phyloP scores from a whole-genome alignment of 2,329 filamentous ascomycete species.

The Rhynchosporium agropyri region DNA sequence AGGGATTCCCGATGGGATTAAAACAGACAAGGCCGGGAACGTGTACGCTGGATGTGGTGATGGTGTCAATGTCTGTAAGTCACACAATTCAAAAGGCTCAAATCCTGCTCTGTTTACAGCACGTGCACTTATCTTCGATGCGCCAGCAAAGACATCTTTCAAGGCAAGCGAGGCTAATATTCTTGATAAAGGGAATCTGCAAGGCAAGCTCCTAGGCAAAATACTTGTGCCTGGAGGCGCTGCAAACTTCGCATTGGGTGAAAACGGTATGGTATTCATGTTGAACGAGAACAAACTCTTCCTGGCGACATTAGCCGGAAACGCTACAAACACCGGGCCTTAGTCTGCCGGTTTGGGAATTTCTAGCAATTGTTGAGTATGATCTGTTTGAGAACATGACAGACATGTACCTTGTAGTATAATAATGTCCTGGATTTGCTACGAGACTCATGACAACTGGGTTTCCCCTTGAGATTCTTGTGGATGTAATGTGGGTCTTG shows the following conservation, averaged over 20 bases:
- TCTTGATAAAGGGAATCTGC: conserved; percentile 44
- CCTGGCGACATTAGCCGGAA: conserved; percentile 19
- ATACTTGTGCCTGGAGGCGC: conserved; percentile 45
- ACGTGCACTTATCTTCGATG: not conserved
- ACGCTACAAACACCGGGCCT: not conserved
- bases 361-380: not conserved
- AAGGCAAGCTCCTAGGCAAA: conserved; percentile 56
- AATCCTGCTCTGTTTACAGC: not conserved
- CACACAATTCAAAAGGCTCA: too few species aligned
- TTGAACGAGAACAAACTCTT: conserved; percentile 31
- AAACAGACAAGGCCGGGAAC: conserved; percentile 15
- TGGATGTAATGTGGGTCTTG: too few species aligned
- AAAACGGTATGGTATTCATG: conserved; percentile 26
- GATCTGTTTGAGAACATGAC: not conserved
- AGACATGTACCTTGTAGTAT: too few species aligned
- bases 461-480: too few species aligned
- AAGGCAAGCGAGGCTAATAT: not conserved
- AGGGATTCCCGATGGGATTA: conserved; percentile 15
- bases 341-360: not conserved
- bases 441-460: too few species aligned
- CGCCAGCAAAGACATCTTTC: not conserved
- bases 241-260: conserved; percentile 28
- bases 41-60: conserved; percentile 44
- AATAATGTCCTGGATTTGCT: too few species aligned
- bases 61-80: conserved; percentile 52